Evolutionary conservation across 73 alveolate genomes (phyloP), one percentile per base, ranked within the genome.

Genomic region (Paramecium caudatum): DNA sequence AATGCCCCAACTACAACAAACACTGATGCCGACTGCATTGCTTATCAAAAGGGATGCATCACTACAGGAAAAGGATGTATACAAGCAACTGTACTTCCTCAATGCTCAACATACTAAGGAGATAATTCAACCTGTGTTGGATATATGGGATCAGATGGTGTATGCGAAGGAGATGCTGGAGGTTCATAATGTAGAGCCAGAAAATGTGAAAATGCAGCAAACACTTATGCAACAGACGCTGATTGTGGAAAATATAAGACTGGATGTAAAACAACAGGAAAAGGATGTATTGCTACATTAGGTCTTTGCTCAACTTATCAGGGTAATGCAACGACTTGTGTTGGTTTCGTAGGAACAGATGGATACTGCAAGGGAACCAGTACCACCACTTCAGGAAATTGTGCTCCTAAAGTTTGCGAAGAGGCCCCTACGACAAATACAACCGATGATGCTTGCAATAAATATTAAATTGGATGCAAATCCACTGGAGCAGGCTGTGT

Each of bases 141-240:
- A 74, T 74, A 74, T 74, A 74, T 74, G 36, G 88, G 88, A 74
- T 41, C 69, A 10, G 88, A 74, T 43, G 88, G 88, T 39, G 49
- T 36, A n/a, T 65, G 83, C 48, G 83, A 65, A 65, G 83, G 83
- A 33, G 83, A 65, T 65, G 88, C 69, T 4, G 88, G 88, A 37
- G 41, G 55, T 43, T 1, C 37, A 4, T 8, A 37, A 39, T 74
- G 88, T 10, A 74, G 88, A 74, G 88, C 69, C 36, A 41, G 62
- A 39, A 45, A 8, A 27, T 74, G 88, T 21, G 47, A 30, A 21
- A 45, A 74, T 74, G 88, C 46, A 41, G 33, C 70, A 48, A 16
- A 5, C 25, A 39, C 0, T 21, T 27, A 15, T 21, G 15, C 36
- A n/a, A 74, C 88, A 21, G 68, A 74, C 43, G 39, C 49, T 16